Evolutionary conservation across 2,329 filamentous ascomycete species (phyloP).

Genomic region (Stachybotrys elegans): DNA sequence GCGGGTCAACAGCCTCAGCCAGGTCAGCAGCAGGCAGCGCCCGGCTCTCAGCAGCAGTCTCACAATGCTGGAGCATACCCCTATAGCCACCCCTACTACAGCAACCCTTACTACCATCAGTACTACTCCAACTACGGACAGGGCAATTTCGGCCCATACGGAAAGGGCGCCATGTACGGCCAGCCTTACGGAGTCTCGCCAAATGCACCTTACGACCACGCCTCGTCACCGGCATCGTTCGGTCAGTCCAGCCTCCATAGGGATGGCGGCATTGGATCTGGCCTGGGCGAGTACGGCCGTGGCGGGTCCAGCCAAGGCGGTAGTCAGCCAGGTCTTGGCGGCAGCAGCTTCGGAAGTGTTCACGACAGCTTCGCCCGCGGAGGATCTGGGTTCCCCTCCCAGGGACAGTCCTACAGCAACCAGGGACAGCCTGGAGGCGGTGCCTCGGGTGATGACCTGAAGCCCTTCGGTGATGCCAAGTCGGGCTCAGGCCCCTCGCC

Average conservation of each 20-base stretch:
- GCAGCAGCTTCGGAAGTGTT: constrained; percentile 45
- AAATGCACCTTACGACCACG: constrained; percentile 52
- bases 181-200: constrained; percentile 54
- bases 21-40: constrained; percentile 38
- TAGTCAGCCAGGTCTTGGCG: constrained; percentile 44
- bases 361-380: constrained; percentile 53
- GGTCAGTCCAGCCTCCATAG: constrained; percentile 49
- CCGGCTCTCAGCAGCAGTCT: constrained; percentile 38
- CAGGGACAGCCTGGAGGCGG: constrained; percentile 41
- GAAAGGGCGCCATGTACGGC: constrained; percentile 50
- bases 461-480: constrained; percentile 55
- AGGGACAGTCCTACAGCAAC: constrained; percentile 48
- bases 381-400: constrained; percentile 49
- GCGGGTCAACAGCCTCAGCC: constrained; percentile 42
- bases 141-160: constrained; percentile 48
- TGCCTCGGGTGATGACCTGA: constrained; percentile 47
- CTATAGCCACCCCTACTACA: constrained; percentile 54
- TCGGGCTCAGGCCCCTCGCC: constrained; percentile 49
- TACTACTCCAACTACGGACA: constrained; percentile 54
- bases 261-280: constrained; percentile 43
- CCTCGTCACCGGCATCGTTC: constrained; percentile 49
- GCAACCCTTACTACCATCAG: constrained; percentile 57
- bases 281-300: constrained; percentile 51
- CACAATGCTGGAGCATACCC: constrained; percentile 47
- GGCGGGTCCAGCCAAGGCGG: constrained; percentile 43